These are phyloP conservation scores for Wilcoxina mikolae DNA, from an alignment of 495 filamentous ascomycete genomes.

Conservation along the genomic window DNA sequence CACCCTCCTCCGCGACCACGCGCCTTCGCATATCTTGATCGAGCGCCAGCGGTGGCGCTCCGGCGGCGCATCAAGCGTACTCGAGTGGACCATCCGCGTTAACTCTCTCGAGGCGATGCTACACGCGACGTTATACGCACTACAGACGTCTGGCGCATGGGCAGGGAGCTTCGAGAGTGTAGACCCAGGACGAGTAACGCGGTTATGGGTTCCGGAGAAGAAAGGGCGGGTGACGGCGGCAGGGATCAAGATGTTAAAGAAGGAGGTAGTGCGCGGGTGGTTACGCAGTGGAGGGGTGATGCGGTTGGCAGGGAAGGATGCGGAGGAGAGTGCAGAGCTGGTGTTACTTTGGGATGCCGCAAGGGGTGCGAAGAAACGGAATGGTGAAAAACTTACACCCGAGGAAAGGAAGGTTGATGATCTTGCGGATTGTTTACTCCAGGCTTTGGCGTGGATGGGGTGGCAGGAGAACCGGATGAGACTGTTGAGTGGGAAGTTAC, in stretches of 20 bases:
- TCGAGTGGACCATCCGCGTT: slow-evolving; percentile 82
- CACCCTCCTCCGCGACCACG: background rate
- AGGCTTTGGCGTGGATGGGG: slow-evolving; percentile 70
- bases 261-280: slow-evolving; percentile 46
- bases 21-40: slow-evolving; percentile 43
- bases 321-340: background rate
- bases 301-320: slow-evolving; percentile 4
- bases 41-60: slow-evolving; percentile 82
- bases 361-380: slow-evolving; percentile 10
- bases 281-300: slow-evolving; percentile 37
- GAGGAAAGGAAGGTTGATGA: slow-evolving; percentile 59
- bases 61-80: slow-evolving; percentile 44
- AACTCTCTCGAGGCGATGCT: slow-evolving; percentile 85
- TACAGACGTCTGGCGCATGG: slow-evolving; percentile 21
- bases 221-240: slow-evolving; percentile 22
- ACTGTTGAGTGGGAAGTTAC: slow-evolving; percentile 21
- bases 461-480: slow-evolving; percentile 59
- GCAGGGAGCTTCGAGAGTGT: slow-evolving; percentile 14
- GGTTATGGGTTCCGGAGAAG: slow-evolving; percentile 9
- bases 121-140: slow-evolving; percentile 53
- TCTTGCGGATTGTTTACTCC: slow-evolving; percentile 74
- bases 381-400: slow-evolving; percentile 13
- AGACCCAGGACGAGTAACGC: slow-evolving; percentile 12
- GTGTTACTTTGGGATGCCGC: background rate
- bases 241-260: slow-evolving; percentile 41